These are phyloP conservation scores for Colletotrichum sp. DNA, from an alignment of 2,329 filamentous ascomycete species.

Conservation along the genomic window DNA sequence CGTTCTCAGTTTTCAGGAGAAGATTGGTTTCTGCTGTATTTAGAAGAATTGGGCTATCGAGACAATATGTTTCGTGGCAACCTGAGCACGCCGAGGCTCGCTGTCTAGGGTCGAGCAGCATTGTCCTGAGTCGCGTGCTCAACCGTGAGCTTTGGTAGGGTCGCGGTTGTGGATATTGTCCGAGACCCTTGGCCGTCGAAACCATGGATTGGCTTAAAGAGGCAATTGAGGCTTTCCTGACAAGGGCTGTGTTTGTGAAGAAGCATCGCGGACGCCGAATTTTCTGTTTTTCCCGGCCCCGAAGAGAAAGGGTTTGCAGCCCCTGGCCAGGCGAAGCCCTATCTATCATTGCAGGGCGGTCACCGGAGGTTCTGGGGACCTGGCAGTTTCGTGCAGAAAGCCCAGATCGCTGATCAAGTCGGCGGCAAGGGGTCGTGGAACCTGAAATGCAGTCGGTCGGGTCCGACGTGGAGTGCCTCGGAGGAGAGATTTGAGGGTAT, in stretches of 20 bases:
- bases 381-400: background rate
- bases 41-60: background rate
- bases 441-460: background rate
- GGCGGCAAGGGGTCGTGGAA: background rate
- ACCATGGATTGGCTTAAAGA: background rate
- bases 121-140: constrained; percentile 15
- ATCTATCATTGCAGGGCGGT: background rate
- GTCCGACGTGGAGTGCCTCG: constrained; percentile 3
- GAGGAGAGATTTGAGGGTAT: background rate
- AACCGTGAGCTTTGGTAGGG: background rate
- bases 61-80: background rate
- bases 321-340: background rate
- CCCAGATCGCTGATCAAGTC: background rate
- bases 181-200: background rate
- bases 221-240: background rate
- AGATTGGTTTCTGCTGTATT: background rate
- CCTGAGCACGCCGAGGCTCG: background rate
- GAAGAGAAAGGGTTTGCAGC: background rate
- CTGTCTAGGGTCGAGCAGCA: background rate
- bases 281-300: background rate
- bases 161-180: background rate
- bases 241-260: background rate
- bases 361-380: background rate
- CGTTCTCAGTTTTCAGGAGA: background rate
- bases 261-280: background rate